Percentiles rank a stretch among this genome's conserved stretches.
These are phyloP conservation scores for Penicillium sp. DNA, from an alignment of 2,329 filamentous ascomycete genomes.

Conservation along the genomic window DNA sequence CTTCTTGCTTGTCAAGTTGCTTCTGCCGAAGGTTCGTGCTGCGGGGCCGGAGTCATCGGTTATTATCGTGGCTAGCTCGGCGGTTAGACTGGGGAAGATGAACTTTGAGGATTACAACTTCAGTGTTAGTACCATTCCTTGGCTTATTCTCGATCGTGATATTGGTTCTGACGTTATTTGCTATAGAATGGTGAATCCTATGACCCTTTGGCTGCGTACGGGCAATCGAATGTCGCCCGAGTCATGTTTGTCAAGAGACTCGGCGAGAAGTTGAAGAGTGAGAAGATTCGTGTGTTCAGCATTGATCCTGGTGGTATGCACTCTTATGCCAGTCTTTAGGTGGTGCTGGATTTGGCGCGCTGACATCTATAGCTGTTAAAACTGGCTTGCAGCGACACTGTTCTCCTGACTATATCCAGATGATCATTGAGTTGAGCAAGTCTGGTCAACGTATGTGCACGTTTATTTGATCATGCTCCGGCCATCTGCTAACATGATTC, in stretches of 20 bases:
- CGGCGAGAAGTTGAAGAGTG: slow-evolving; percentile 33
- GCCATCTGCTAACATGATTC: neutral
- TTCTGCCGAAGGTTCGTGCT: slow-evolving; percentile 43
- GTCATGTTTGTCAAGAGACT: slow-evolving; percentile 46
- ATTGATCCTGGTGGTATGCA: slow-evolving; percentile 45
- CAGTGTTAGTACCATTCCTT: slow-evolving; percentile 7
- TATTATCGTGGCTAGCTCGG: slow-evolving; percentile 29
- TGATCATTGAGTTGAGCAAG: slow-evolving; percentile 9
- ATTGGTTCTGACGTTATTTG: too few relatives aligned
- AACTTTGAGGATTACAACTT: slow-evolving; percentile 46
- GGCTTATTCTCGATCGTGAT: too few relatives aligned
- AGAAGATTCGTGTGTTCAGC: slow-evolving; percentile 38
- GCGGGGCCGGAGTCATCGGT: slow-evolving; percentile 41
- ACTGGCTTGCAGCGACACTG: slow-evolving; percentile 16
- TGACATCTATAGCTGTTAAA: slow-evolving; percentile 6
- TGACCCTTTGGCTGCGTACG: slow-evolving; percentile 47
- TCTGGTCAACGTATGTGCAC: slow-evolving; percentile 7
- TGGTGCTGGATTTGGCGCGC: too few relatives aligned
- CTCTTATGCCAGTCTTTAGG: too few relatives aligned
- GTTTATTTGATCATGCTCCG: neutral
- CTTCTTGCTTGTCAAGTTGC: slow-evolving; percentile 47
- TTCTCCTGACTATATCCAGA: slow-evolving; percentile 4
- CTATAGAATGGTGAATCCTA: slow-evolving; percentile 37
- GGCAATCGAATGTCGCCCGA: slow-evolving; percentile 53
- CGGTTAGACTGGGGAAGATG: slow-evolving; percentile 33